Evolutionary conservation across 257 asterid species (phyloP).

Genomic region (Leptodermis oblonga): DNA sequence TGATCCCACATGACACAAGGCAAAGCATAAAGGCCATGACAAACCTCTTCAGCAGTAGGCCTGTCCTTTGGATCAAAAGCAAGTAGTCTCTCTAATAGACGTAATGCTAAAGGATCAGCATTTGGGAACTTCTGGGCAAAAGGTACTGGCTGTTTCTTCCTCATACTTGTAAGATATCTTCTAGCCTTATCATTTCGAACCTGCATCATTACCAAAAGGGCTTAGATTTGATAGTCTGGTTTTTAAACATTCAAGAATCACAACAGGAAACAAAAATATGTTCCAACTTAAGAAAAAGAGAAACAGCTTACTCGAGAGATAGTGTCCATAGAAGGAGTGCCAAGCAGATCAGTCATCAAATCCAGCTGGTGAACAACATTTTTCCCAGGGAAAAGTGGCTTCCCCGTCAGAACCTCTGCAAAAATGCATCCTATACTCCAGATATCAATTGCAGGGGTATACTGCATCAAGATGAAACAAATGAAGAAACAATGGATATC

Average conservation of each 20-base stretch:
- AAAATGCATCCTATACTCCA: constrained; percentile 97
- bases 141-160: constrained; percentile 70
- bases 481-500: neutral
- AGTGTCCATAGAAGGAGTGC: constrained; percentile 82
- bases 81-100: constrained; percentile 64
- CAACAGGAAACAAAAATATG: neutral
- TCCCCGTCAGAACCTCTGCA: constrained; percentile 87
- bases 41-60: constrained; percentile 83
- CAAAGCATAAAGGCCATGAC: constrained; percentile 9
- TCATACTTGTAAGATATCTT: constrained; percentile 72
- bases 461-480: constrained; percentile 39
- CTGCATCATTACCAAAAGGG: constrained; percentile 31
- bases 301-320: constrained; percentile 57
- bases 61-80: constrained; percentile 92
- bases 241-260: neutral
- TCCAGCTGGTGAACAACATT: constrained; percentile 91
- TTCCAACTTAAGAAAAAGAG: neutral
- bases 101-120: constrained; percentile 72
- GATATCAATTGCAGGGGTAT: constrained; percentile 91
- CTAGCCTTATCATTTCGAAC: constrained; percentile 90
- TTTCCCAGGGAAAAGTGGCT: constrained; percentile 86
- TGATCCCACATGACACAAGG: neutral
- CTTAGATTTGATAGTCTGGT: constrained; percentile 1
- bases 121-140: constrained; percentile 71
- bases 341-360: constrained; percentile 84